A percentile compares a stretch with the other conserved stretches of the same genome.
Evolutionary conservation across 768 basidiomycete genomes (phyloP).

Genomic region (Leucocoprinus birnbaumii): DNA sequence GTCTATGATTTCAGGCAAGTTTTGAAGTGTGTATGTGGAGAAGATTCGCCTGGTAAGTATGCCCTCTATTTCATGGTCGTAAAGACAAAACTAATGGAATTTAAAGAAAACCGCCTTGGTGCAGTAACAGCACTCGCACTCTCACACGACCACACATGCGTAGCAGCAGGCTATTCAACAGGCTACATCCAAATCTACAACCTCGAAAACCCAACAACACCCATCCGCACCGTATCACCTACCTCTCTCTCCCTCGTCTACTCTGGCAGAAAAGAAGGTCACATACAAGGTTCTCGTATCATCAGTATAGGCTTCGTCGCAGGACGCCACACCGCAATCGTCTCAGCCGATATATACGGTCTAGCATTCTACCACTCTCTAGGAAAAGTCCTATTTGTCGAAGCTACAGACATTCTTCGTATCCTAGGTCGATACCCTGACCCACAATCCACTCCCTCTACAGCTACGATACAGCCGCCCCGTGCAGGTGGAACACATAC

Average conservation of each 20-base stretch:
- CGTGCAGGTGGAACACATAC: conserved; percentile 19
- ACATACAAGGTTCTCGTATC: conserved; percentile 78
- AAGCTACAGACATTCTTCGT: conserved; percentile 90
- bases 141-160: conserved; percentile 91
- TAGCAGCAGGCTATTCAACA: conserved; percentile 82
- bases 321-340: conserved; percentile 87
- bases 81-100: conserved; percentile 14
- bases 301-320: conserved; percentile 85
- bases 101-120: conserved; percentile 57
- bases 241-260: conserved; percentile 64
- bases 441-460: conserved; percentile 11
- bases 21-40: conserved; percentile 76
- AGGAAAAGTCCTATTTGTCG: conserved; percentile 92
- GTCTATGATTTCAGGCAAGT: conserved; percentile 93
- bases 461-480: conserved; percentile 6
- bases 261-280: conserved; percentile 84
- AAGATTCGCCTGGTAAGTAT: conserved; percentile 56
- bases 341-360: conserved; percentile 87
- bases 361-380: conserved; percentile 94
- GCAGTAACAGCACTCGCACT: conserved; percentile 87
- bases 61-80: conserved; percentile 1
- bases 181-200: conserved; percentile 90
- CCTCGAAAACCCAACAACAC: conserved; percentile 61
- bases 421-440: conserved; percentile 91
- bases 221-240: conserved; percentile 69